These are phyloP conservation scores for Phyllosticta citribraziliensis DNA, from an alignment of 2,329 filamentous ascomycete species.

Conservation along the genomic window DNA sequence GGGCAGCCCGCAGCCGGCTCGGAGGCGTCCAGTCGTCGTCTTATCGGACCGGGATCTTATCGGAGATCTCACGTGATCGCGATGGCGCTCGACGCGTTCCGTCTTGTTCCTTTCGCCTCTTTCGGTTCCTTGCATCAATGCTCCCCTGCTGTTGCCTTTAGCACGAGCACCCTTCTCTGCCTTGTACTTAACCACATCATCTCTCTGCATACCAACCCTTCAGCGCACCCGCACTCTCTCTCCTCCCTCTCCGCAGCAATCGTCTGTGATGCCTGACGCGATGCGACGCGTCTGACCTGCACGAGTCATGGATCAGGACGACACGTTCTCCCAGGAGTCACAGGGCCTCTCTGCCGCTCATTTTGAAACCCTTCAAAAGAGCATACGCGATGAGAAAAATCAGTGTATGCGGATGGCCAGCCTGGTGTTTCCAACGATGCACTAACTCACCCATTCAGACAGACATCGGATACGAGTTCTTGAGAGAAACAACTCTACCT, in stretches of 20 bases:
- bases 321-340: background rate
- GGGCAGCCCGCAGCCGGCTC: background rate
- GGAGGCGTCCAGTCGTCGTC: background rate
- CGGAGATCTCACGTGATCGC: background rate
- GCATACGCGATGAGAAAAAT: background rate
- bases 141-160: background rate
- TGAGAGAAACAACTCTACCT: background rate
- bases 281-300: background rate
- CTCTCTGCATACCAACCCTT: background rate
- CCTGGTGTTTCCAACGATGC: too few relatives aligned
- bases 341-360: background rate
- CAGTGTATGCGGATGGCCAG: background rate
- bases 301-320: constrained; percentile 3
- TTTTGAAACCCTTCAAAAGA: background rate
- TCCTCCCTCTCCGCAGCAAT: background rate
- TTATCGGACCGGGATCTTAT: background rate
- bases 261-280: background rate
- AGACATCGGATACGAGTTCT: background rate
- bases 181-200: background rate
- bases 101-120: background rate
- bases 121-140: background rate
- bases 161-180: background rate
- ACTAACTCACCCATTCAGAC: background rate
- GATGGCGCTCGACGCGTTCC: background rate
- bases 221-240: background rate